Base-by-base conservation (phyloP, 2,329 filamentous ascomycete species). In the Fusarium sp. region DNA sequence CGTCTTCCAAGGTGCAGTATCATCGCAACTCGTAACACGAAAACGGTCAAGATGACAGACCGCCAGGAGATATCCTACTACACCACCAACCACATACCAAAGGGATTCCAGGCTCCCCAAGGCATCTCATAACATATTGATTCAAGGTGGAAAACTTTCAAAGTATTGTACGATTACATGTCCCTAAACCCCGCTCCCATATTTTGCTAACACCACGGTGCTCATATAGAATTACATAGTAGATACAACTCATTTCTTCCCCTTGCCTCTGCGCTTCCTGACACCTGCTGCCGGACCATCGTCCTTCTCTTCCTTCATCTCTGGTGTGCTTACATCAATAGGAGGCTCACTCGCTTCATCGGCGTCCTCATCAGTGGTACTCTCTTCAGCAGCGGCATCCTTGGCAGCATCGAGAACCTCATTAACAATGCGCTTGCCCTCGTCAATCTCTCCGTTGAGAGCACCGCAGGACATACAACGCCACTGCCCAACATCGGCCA, bases 401-500 rank as follows among this genome's bases (percentile, higher is more conserved):
- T 67, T 69, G 8, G 65, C 65, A 24, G 76, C 72, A 24, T 67
- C 77, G 3, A 89, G 77, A 1, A 94, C 88, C 74, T 92, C 89
- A 43, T 88, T 87, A 48, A 95, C 84, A 52, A 95, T 91, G 75
- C 91, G 89, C 71, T 89, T 88, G 10, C 90, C 88, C 77, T 95
- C 92, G 65, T 91, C 92, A 73, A 94, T 88, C 74, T 92, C 88
- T 1, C 95, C 95, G 77, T 99, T 99, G 82, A 87, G 86, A 3
- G 89, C 85, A 11, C 91, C 90, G 76, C 96, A 99, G n/a, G 88
- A 88, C 77, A 93, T 92, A 79, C 96, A 99, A 63, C 91, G 90
- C 96, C 96, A 99, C 65, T 86, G 85, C 3, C 95, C 96, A 1
- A 99, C 76, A 52, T 98, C 95, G 39, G 92, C 89, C 2, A 95